phyloP scores from a whole-genome alignment of 1,139 yeast genomes.

The Magnusiomyces sp. region DNA sequence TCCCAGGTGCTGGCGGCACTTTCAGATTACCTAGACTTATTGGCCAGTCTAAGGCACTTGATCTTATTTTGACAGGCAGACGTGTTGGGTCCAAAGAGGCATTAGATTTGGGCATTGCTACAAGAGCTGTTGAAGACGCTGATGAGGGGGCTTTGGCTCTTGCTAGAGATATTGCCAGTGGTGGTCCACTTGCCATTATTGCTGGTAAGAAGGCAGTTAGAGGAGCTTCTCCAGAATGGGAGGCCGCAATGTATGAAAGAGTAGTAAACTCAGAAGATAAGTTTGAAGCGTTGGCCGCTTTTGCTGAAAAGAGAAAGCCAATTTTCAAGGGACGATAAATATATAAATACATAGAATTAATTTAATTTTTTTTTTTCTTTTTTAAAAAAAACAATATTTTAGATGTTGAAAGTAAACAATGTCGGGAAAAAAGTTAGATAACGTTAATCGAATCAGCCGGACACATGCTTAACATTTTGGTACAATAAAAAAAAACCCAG shows the following conservation, averaged over 20 bases:
- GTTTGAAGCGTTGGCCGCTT: slow-evolving; percentile 29
- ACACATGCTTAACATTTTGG: too few species aligned
- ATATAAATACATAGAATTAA: too few species aligned
- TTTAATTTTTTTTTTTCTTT: too few species aligned
- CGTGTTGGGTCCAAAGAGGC: slow-evolving; percentile 25
- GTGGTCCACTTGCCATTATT: slow-evolving; percentile 28
- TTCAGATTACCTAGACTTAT: slow-evolving; percentile 26
- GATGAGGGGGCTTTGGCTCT: slow-evolving; percentile 13
- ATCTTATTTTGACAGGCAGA: slow-evolving; percentile 25
- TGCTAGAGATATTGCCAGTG: slow-evolving; percentile 25
- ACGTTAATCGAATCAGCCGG: too few species aligned
- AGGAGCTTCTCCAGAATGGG: slow-evolving; percentile 25
- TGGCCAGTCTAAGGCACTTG: slow-evolving; percentile 27
- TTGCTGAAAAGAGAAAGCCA: slow-evolving; percentile 26
- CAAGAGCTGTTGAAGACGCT: slow-evolving; percentile 23
- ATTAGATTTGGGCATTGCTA: slow-evolving; percentile 22
- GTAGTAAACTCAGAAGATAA: slow-evolving; percentile 29
- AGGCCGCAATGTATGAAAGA: slow-evolving; percentile 21
- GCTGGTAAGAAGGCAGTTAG: slow-evolving; percentile 28
- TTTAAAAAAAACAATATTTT: too few species aligned
- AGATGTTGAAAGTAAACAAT: too few species aligned
- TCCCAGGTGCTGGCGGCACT: slow-evolving; percentile 32
- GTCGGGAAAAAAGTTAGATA: too few species aligned
- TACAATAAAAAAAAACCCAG: too few species aligned
- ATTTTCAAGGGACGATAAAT: slow-evolving; percentile 25